Percentiles rank a stretch among this genome's conserved stretches.
These are phyloP conservation scores for Chaetomium sp. DNA, from an alignment of 2,329 filamentous ascomycete genomes.

Conservation along the genomic window DNA sequence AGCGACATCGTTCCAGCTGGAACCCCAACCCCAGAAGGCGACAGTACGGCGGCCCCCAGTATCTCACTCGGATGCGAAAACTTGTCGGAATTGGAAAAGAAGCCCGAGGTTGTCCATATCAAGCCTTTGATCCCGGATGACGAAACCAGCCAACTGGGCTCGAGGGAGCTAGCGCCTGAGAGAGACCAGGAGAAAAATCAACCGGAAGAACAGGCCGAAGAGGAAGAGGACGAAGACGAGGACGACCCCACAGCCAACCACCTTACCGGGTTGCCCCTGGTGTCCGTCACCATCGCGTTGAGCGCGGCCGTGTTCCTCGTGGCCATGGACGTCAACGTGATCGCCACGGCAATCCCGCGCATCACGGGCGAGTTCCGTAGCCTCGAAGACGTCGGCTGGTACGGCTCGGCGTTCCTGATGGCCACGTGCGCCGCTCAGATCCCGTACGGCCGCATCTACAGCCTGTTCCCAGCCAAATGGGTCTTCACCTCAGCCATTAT, in stretches of 20 bases:
- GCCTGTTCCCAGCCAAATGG: constrained; percentile 17
- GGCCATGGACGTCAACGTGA: constrained; percentile 15
- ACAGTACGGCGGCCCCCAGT: background rate
- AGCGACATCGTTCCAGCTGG: background rate
- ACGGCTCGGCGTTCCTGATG: constrained; percentile 23
- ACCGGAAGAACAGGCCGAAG: background rate
- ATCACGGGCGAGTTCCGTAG: constrained; percentile 21
- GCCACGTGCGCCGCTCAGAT: constrained; percentile 19
- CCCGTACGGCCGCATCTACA: constrained; percentile 18
- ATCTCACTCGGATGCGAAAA: background rate
- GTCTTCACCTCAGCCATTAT: constrained; percentile 16
- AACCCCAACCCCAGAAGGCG: background rate
- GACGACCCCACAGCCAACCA: background rate
- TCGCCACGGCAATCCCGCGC: constrained; percentile 21
- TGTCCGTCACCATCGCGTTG: constrained; percentile 1
- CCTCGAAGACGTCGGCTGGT: constrained; percentile 20
- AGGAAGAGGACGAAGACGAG: background rate
- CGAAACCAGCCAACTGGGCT: background rate
- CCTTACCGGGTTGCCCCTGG: background rate
- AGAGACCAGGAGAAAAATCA: background rate
- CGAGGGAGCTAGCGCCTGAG: background rate
- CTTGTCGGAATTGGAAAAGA: background rate
- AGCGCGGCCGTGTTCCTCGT: constrained; percentile 7
- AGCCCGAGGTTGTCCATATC: background rate
- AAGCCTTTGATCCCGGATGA: background rate